Conservation (phyloP, 2,329 filamentous ascomycete genomes). For the Coniochaeta hoffmannii region DNA sequence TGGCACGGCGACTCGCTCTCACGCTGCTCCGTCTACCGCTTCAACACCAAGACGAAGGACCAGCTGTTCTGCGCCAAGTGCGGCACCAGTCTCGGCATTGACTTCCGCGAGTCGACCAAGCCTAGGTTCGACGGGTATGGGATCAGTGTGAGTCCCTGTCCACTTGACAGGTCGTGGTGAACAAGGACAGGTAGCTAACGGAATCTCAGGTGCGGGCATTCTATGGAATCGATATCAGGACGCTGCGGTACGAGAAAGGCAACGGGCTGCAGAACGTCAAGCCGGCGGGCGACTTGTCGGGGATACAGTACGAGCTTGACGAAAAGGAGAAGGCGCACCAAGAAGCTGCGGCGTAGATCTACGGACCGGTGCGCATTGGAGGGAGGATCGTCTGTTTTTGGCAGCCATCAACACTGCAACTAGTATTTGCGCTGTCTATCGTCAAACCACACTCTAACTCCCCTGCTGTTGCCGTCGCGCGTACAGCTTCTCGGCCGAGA, state of each 20-base stretch:
- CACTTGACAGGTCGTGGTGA: not conserved
- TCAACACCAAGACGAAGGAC: conserved; percentile 39
- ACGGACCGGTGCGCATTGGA: too few relatives aligned
- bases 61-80: conserved; percentile 42
- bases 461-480: not conserved
- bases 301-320: conserved; percentile 16
- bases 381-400: too few relatives aligned
- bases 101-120: conserved; percentile 25
- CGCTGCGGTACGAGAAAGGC: conserved; percentile 24
- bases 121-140: conserved; percentile 27
- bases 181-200: not conserved
- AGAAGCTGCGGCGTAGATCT: not conserved
- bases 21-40: conserved; percentile 29
- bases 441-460: not conserved
- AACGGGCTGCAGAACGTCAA: conserved; percentile 27
- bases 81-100: conserved; percentile 38
- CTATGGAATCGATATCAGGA: conserved; percentile 31
- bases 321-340: conserved; percentile 7
- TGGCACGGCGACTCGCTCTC: conserved; percentile 34
- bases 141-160: conserved; percentile 30
- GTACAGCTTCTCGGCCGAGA: conserved; percentile 62
- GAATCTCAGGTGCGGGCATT: conserved; percentile 29
- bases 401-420: too few relatives aligned
- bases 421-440: not conserved
- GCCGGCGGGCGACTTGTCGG: conserved; percentile 30